Evolutionary conservation across 2,329 filamentous ascomycete species (phyloP).

Genomic region (Arachnomyces sp.): DNA sequence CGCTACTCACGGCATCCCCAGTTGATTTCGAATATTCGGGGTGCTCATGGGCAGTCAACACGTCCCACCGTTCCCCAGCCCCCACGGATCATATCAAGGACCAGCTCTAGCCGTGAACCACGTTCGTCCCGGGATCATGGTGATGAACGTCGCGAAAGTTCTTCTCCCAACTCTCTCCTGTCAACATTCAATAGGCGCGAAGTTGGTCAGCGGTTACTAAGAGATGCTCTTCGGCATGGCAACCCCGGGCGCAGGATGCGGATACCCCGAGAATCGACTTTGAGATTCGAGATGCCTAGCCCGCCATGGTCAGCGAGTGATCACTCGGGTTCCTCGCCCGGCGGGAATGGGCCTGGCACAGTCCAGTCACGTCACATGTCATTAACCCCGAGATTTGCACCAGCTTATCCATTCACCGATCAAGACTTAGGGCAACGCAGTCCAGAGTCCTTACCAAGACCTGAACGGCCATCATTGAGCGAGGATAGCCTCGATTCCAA

Average conservation of each 20-base stretch:
- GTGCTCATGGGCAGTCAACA: not conserved
- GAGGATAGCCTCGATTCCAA: slow-evolving; percentile 16
- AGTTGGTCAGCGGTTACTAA: slow-evolving; percentile 26
- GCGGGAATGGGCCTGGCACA: not conserved
- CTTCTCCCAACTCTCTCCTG: slow-evolving; percentile 12
- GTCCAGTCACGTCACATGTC: slow-evolving; percentile 14
- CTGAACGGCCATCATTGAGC: not conserved
- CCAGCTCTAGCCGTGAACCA: slow-evolving; percentile 14
- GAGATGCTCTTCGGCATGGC: slow-evolving; percentile 27
- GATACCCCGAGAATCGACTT: slow-evolving; percentile 28
- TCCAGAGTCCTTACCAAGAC: slow-evolving; percentile 4
- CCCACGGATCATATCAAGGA: slow-evolving; percentile 1
- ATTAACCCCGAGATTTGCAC: slow-evolving; percentile 39
- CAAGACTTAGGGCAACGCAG: not conserved
- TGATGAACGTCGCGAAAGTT: slow-evolving; percentile 17
- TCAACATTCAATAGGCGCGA: slow-evolving; percentile 24
- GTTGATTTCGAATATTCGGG: not conserved
- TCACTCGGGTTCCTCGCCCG: not conserved
- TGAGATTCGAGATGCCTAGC: slow-evolving; percentile 25
- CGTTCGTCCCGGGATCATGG: slow-evolving; percentile 4
- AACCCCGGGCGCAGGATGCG: slow-evolving; percentile 28
- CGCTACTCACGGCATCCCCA: slow-evolving; percentile 8
- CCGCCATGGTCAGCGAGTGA: slow-evolving; percentile 21
- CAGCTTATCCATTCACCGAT: slow-evolving; percentile 23
- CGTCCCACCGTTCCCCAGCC: slow-evolving; percentile 4